Base-by-base conservation (phyloP, 2,329 filamentous ascomycete species). In the Fusarium xylarioides region DNA sequence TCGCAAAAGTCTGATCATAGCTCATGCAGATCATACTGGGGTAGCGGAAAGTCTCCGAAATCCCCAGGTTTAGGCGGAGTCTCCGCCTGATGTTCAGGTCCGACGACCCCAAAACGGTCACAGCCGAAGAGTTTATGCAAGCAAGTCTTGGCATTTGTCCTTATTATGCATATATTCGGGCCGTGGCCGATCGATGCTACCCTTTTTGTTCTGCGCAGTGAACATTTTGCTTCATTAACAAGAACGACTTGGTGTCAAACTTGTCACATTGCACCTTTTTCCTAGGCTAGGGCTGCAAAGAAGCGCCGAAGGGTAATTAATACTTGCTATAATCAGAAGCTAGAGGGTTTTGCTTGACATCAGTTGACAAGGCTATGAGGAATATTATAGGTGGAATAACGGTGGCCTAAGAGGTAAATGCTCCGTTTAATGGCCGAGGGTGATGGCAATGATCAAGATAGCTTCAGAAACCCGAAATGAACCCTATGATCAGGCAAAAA, bases 11-110 rank as follows among this genome's bases (percentile, higher is more conserved):
- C 10, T 46, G 11, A 21, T 26, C n/a, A 26, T 18, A 5, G 30
- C 7, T 5, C 2, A 14, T 28, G 54, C 23, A 35, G 30, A 49
- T 50, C 40, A 42, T 30, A 60, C 26, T 42, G 42, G 63, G 64
- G 21, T 63, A 18, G 23, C 40, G 56, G 52, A 63, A 54, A 34
- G 26, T 52, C 50, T 28, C 26, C 42, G 50, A n/a, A 5, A 19
- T 21, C 43, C 56, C 57, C 26, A 63, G 44, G 40, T 46, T 12
- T 3, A 30, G 15, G 66, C 66, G 66, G 66, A 68, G 66, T 43
- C 66, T 69, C 66, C 66, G 66, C 63, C 7, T 1, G 47, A 38
- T 38, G 4, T 47, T 44, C 34, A 63, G 43, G 49, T 57, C 63
- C 50, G 28, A 30, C 11, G 30, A 18, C 42, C 42, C 42, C 28